Conservation (phyloP, 768 basidiomycete genomes). For the Boletus barrowsii region DNA sequence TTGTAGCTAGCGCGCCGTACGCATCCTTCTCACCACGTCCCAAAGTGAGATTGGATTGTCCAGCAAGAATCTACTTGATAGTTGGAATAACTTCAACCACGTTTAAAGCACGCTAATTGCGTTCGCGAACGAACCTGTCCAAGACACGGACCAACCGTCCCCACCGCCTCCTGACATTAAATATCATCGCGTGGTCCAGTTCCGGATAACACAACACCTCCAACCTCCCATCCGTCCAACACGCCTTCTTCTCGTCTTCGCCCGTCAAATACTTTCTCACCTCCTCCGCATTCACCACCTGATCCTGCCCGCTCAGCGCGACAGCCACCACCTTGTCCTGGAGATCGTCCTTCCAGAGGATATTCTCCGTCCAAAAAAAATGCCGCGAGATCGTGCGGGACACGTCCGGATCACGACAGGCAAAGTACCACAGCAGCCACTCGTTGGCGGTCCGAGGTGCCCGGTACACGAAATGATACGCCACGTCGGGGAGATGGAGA, state of each 20-base stretch:
- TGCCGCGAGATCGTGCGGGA: slow-evolving; percentile 55
- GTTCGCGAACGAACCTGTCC: slow-evolving; percentile 26
- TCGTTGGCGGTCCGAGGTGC: slow-evolving; percentile 49
- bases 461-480: slow-evolving; percentile 67
- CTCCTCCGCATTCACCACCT: slow-evolving; percentile 39
- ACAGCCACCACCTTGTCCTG: slow-evolving; percentile 30
- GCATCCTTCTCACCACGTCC: too few relatives aligned
- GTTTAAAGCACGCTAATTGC: not conserved
- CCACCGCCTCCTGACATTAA: slow-evolving; percentile 30
- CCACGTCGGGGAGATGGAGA: slow-evolving; percentile 59
- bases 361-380: slow-evolving; percentile 66
- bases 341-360: slow-evolving; percentile 60
- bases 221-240: slow-evolving; percentile 32
- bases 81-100: too few relatives aligned
- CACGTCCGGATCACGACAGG: slow-evolving; percentile 60
- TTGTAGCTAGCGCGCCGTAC: too few relatives aligned
- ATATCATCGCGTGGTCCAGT: slow-evolving; percentile 43
- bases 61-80: too few relatives aligned
- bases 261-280: slow-evolving; percentile 42
- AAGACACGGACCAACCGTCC: slow-evolving; percentile 32
- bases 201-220: slow-evolving; percentile 39
- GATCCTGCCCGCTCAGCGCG: slow-evolving; percentile 39
- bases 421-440: slow-evolving; percentile 69
- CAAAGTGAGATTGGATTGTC: too few relatives aligned
- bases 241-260: slow-evolving; percentile 12